Conservation (phyloP, 331 rosid genomes). For the Prunus yedoensis region DNA sequence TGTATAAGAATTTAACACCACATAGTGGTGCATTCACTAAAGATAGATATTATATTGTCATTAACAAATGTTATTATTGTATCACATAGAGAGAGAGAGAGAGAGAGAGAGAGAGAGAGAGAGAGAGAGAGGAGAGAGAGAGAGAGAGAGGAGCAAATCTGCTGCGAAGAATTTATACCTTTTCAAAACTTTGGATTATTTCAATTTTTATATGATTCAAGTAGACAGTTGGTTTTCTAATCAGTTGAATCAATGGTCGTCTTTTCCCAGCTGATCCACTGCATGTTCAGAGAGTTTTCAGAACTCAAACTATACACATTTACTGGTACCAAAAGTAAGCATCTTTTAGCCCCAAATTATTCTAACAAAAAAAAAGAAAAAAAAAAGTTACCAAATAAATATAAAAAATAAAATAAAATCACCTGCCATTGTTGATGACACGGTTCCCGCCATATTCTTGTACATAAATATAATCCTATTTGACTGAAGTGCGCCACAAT, state of each 20-base stretch:
- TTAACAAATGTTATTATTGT: not conserved
- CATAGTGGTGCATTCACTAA: constrained; percentile 1
- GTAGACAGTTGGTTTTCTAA: constrained; percentile 6
- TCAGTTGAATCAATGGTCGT: not conserved
- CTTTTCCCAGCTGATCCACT: constrained; percentile 18
- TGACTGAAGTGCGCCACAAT: constrained; percentile 70
- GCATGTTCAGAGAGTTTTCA: constrained; percentile 14
- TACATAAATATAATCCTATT: constrained; percentile 42
- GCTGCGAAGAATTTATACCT: constrained; percentile 21
- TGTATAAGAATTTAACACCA: not conserved
- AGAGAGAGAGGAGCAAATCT: not conserved
- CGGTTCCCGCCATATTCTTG: constrained; percentile 66
- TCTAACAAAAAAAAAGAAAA: not conserved
- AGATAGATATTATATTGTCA: not conserved
- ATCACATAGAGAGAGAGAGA: not conserved
- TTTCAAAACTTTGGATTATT: constrained; percentile 18
- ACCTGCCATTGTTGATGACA: constrained; percentile 55
- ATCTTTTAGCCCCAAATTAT: constrained; percentile 2
- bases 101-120: not conserved
- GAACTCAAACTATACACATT: constrained; percentile 1
- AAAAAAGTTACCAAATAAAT: not conserved
- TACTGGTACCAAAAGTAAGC: constrained; percentile 8
- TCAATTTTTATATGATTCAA: constrained; percentile 4
- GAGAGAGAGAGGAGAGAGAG: not conserved
- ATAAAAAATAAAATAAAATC: constrained; percentile 26